These are phyloP conservation scores for Baudoinia panamericana DNA, from an alignment of 495 filamentous ascomycete species.

Conservation along the genomic window DNA sequence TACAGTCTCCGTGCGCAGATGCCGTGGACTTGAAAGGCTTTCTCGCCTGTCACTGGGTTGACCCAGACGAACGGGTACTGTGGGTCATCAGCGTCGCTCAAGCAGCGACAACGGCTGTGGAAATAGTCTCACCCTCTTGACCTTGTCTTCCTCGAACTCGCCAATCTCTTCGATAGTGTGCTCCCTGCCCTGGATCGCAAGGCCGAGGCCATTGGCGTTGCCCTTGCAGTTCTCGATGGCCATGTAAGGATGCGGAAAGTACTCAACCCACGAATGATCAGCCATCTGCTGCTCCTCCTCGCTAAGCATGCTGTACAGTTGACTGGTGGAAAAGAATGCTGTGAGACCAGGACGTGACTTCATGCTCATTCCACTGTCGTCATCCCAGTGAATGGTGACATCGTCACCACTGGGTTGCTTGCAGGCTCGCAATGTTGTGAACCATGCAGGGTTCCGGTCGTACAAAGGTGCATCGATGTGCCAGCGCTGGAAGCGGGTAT, in stretches of 20 bases:
- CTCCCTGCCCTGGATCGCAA: slow-evolving; percentile 1
- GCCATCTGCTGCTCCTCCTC: slow-evolving; percentile 1
- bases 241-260: slow-evolving; percentile 4
- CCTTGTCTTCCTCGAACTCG: background rate
- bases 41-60: slow-evolving; percentile 26
- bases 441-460: slow-evolving; percentile 32
- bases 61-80: slow-evolving; percentile 31
- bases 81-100: too few species aligned
- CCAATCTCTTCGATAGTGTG: background rate
- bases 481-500: slow-evolving; percentile 34
- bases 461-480: slow-evolving; percentile 37
- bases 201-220: background rate
- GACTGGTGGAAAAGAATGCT: slow-evolving; percentile 1
- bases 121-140: slow-evolving; percentile 1
- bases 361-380: background rate
- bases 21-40: slow-evolving; percentile 23
- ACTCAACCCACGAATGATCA: background rate
- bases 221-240: slow-evolving; percentile 5
- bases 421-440: slow-evolving; percentile 33
- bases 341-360: background rate
- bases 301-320: slow-evolving; percentile 1
- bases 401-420: slow-evolving; percentile 13
- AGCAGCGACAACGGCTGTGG: too few species aligned
- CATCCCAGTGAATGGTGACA: background rate
- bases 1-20: slow-evolving; percentile 18